Conservation (phyloP, 805 yeast species). For the Candida manassasensis region DNA sequence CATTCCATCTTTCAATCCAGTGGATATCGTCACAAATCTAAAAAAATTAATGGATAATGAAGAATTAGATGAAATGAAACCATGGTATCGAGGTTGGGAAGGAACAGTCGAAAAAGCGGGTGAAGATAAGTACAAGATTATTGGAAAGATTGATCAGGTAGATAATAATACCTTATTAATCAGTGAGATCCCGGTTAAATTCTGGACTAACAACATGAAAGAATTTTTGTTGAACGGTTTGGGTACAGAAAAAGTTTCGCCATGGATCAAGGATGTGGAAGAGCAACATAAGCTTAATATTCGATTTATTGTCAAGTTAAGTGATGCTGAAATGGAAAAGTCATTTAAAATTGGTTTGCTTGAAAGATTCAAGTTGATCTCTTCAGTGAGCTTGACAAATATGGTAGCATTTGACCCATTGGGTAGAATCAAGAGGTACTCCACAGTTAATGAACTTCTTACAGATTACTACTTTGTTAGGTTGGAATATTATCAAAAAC, state of each 20-base stretch:
- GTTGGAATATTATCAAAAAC: conserved; percentile 81
- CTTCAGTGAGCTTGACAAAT: conserved; percentile 67
- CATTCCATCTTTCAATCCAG: conserved; percentile 86
- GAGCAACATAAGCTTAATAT: conserved; percentile 88
- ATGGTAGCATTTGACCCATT: conserved; percentile 95
- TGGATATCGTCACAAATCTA: conserved; percentile 72
- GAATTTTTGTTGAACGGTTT: conserved; percentile 74
- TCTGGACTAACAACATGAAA: conserved; percentile 90
- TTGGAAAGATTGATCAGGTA: conserved; percentile 75
- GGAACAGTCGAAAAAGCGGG: conserved; percentile 68
- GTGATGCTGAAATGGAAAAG: conserved; percentile 79
- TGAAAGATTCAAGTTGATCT: conserved; percentile 75
- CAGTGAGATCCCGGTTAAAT: conserved; percentile 85
- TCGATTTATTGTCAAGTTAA: conserved; percentile 69
- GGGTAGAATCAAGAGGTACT: conserved; percentile 83
- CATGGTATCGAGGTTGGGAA: conserved; percentile 96
- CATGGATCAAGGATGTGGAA: conserved; percentile 92
- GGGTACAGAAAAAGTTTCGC: conserved; percentile 67
- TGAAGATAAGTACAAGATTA: conserved; percentile 66
- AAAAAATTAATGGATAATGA: conserved; percentile 69
- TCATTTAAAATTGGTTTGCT: conserved; percentile 70
- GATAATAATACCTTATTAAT: conserved; percentile 81
- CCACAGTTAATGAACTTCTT: conserved; percentile 69
- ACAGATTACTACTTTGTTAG: conserved; percentile 82
- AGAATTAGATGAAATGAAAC: conserved; percentile 66